Percentiles rank a stretch among this genome's conserved stretches.
Conservation (phyloP, 768 basidiomycete species). For the Pleurotus platypus region DNA sequence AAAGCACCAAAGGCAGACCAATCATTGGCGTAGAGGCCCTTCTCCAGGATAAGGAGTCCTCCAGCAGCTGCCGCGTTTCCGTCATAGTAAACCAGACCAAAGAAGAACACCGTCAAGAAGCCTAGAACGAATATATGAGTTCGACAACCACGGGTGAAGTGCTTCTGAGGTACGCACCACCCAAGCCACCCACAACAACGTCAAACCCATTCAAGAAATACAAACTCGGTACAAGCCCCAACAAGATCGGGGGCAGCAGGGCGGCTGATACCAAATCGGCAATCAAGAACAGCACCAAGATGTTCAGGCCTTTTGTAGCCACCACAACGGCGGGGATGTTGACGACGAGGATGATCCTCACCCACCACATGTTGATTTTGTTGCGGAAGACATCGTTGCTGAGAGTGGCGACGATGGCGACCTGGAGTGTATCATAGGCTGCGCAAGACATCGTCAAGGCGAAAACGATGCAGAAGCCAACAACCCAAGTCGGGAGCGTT, state of each 20-base stretch:
- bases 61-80: conserved; percentile 1
- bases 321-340: conserved; percentile 5
- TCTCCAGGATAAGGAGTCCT: not conserved
- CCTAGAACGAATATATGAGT: not conserved
- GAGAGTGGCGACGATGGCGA: conserved; percentile 1
- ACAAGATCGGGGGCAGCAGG: not conserved
- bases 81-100: conserved; percentile 4
- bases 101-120: conserved; percentile 5
- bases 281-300: conserved; percentile 7
- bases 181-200: conserved; percentile 2
- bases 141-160: not conserved
- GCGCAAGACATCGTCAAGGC: conserved; percentile 6
- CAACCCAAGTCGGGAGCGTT: conserved; percentile 3
- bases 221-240: not conserved
- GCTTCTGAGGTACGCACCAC: not conserved
- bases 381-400: conserved; percentile 8
- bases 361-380: conserved; percentile 9
- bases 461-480: conserved; percentile 7
- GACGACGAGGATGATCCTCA: conserved; percentile 2
- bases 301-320: not conserved
- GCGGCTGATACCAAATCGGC: conserved; percentile 6
- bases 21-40: conserved; percentile 2
- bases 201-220: conserved; percentile 7
- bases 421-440: conserved; percentile 4
- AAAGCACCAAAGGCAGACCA: conserved; percentile 11